Base-by-base conservation (phyloP, 2,329 filamentous ascomycete genomes). In the Fusarium sp. region DNA sequence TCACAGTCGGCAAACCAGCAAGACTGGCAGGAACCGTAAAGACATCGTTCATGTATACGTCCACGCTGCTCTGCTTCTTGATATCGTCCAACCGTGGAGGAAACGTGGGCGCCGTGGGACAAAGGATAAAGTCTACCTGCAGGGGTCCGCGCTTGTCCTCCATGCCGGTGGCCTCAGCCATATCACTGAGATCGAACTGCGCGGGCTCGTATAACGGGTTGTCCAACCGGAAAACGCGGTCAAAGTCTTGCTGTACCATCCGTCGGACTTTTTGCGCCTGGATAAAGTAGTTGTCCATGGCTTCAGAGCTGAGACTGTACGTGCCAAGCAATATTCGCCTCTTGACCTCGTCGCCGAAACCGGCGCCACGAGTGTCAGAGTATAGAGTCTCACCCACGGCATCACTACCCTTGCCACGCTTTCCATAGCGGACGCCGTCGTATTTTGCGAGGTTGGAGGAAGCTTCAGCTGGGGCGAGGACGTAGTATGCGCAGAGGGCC, bases 391-490 rank as follows among this genome's bases (percentile, higher is more conserved):
- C 87, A 10, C 87, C 87, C 12, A 85, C 86, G 7, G 87, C 90
- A 67, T 91, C 86, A 55, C 86, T 87, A 11, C 83, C 81, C 2
- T 81, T 79, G 6, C 84, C 84, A 33, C 91, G 88, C 22, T 86
- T 87, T 2, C 96, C 96, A 82, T 97, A 99, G 12, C 96, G 92
- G n/a, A 98, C 91, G 22, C 96, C 96, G 78, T 99, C 97, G 81
- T 98, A 99, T 81, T 97, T 98, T 66, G 96, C 94, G 3, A 99
- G 89, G 78, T 99, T 99, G 17, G 96, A 98, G 2, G 94, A 94
- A 5, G 96, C 96, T 83, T 99, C 96, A 17, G 96, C 96, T 0
- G 96, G 94, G 1, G 96, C 97, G 64, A 99, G 91, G 65, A 99
- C 90, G 82, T 99, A 99, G 85, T 99, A 99, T 36, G 96, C 93